Conservation (phyloP, 371 early-diverging fungal genomes). For the Rhizomucor pusillus region DNA sequence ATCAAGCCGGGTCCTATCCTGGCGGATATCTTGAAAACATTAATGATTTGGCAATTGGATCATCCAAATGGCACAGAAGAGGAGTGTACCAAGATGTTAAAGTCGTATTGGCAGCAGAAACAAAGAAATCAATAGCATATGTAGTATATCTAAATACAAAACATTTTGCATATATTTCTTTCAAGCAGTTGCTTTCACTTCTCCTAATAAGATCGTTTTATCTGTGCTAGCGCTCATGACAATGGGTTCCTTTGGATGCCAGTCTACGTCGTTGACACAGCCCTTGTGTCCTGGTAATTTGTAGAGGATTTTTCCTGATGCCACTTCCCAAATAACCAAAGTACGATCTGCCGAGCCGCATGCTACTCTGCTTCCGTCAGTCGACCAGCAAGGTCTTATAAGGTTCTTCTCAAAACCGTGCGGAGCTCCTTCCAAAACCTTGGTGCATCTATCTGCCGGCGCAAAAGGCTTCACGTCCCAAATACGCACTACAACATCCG, state of each 20-base stretch:
- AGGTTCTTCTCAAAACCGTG: constrained; percentile 94
- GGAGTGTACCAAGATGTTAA: constrained; percentile 51
- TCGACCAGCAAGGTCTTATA: constrained; percentile 85
- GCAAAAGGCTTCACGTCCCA: constrained; percentile 95
- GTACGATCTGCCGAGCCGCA: constrained; percentile 93
- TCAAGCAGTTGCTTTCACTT: constrained; percentile 48
- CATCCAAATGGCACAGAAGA: constrained; percentile 59
- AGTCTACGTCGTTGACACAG: constrained; percentile 95
- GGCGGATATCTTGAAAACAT: constrained; percentile 42
- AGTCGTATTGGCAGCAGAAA: constrained; percentile 27
- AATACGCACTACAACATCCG: constrained; percentile 61
- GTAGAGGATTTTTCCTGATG: constrained; percentile 82
- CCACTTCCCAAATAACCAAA: constrained; percentile 93
- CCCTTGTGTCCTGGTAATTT: constrained; percentile 98
- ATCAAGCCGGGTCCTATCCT: constrained; percentile 68
- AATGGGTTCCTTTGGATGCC: constrained; percentile 90
- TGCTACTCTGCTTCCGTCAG: constrained; percentile 88
- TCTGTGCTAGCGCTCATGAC: constrained; percentile 85
- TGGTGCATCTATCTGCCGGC: constrained; percentile 59
- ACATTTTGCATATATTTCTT: background rate
- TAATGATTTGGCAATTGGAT: constrained; percentile 78
- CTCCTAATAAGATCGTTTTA: constrained; percentile 85
- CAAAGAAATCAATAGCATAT: background rate
- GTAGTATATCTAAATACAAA: background rate
- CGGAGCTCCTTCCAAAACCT: constrained; percentile 85